phyloP scores from a whole-genome alignment of 352 stramenopile species.

The Globisporangium spiculum region DNA sequence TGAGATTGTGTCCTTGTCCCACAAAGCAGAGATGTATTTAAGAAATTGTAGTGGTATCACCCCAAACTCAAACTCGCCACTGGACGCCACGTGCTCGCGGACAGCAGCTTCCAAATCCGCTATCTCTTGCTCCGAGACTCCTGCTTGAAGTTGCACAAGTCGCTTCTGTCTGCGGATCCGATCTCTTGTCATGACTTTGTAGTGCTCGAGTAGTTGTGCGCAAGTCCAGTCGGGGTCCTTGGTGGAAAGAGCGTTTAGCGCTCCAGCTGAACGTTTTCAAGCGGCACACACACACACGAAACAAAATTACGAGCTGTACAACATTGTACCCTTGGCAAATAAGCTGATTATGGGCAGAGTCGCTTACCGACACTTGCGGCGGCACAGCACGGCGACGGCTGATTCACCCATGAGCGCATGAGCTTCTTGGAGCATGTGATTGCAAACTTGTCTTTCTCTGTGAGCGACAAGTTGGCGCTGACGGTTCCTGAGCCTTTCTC shows the following conservation, averaged over 20 bases:
- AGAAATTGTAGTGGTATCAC: background rate
- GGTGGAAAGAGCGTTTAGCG: conserved; percentile 40
- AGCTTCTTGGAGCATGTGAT: conserved; percentile 16
- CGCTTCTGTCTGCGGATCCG: conserved; percentile 19
- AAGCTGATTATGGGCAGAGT: background rate
- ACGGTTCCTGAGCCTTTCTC: background rate
- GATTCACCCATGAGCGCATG: conserved; percentile 50
- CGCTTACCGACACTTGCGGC: conserved; percentile 41
- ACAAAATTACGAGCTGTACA: background rate
- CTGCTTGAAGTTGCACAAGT: conserved; percentile 3
- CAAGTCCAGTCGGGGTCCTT: conserved; percentile 19
- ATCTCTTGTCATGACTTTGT: conserved; percentile 23
- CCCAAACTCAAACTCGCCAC: background rate
- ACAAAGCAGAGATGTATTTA: background rate
- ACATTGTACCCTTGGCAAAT: background rate
- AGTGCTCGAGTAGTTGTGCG: conserved; percentile 24
- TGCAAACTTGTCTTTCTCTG: conserved; percentile 5
- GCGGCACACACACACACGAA: background rate
- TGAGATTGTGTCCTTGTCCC: background rate
- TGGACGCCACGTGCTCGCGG: background rate
- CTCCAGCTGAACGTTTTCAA: conserved; percentile 29
- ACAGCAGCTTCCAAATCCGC: conserved; percentile 3
- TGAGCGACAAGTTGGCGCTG: background rate
- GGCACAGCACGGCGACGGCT: conserved; percentile 64
- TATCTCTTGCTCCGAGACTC: background rate